These are phyloP conservation scores for Pseudocercospora cruenta DNA, from an alignment of 2,329 filamentous ascomycete genomes.

Conservation along the genomic window DNA sequence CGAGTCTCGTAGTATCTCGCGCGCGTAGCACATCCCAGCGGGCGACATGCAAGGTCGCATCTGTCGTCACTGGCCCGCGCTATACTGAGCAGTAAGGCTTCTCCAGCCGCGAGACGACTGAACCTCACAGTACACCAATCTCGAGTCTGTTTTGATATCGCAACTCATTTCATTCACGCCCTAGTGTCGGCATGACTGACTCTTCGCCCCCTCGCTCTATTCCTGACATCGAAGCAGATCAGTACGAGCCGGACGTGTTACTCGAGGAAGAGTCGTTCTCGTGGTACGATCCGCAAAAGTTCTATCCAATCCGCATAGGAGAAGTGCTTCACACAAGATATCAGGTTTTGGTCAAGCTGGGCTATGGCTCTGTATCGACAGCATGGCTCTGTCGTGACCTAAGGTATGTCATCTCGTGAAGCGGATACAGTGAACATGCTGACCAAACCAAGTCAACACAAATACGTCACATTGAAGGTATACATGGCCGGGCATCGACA, in stretches of 20 bases:
- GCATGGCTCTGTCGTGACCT: slow-evolving; percentile 12
- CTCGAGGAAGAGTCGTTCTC: slow-evolving; percentile 19
- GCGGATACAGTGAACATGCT: background rate
- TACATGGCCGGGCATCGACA: background rate
- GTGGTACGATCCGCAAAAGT: slow-evolving; percentile 5
- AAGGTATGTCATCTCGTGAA: background rate
- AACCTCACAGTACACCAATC: no score
- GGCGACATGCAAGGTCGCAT: background rate
- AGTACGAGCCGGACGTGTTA: no score
- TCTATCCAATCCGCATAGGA: slow-evolving; percentile 13
- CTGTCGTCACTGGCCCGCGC: background rate
- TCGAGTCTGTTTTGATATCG: no score
- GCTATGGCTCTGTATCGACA: slow-evolving; percentile 17
- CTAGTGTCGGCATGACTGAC: no score
- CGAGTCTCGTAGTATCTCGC: no score
- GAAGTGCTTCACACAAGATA: slow-evolving; percentile 10
- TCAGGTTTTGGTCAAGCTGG: slow-evolving; percentile 15
- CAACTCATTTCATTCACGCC: no score
- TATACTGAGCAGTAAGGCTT: no score
- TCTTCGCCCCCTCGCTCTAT: no score
- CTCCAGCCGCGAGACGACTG: no score
- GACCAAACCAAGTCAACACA: background rate
- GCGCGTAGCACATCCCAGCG: background rate
- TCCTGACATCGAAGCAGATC: no score
- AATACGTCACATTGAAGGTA: slow-evolving; percentile 13